A percentile compares a stretch with the other conserved stretches of the same genome.
Evolutionary conservation across 139 green algal genomes (phyloP).

Genomic region (Volvox africanus): DNA sequence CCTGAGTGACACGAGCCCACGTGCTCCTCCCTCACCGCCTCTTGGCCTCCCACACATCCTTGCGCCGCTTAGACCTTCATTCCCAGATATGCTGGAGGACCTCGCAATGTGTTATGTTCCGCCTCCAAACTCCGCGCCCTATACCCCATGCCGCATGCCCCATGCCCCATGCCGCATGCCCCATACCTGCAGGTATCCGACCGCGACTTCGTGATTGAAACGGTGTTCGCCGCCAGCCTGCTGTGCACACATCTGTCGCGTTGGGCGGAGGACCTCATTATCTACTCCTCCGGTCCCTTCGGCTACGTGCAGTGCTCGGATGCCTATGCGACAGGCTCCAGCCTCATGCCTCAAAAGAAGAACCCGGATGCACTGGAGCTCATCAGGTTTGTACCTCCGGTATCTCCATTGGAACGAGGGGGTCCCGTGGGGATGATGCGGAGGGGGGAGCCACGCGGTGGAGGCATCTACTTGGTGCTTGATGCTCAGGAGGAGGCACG

Average conservation of each 20-base stretch:
- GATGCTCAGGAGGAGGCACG: no score
- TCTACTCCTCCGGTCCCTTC: constrained; percentile 92
- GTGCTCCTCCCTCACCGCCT: no score
- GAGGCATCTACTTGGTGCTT: no score
- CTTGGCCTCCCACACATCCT: no score
- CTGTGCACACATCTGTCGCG: constrained; percentile 89
- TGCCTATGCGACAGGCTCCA: constrained; percentile 95
- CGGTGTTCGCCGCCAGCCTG: constrained; percentile 86
- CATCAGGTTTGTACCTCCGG: constrained; percentile 76
- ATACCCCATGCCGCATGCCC: no score
- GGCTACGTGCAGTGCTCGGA: constrained; percentile 94
- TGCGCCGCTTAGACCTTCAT: no score
- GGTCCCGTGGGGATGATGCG: neutral
- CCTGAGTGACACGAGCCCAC: no score
- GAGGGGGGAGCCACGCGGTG: neutral
- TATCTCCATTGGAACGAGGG: neutral
- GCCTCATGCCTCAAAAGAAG: constrained; percentile 99
- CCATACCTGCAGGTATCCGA: constrained; percentile 71
- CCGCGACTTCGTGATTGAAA: constrained; percentile 96
- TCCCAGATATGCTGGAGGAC: no score
- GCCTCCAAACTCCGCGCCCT: no score
- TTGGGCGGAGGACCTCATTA: constrained; percentile 97
- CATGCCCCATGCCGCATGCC: no score
- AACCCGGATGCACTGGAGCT: constrained; percentile 99
- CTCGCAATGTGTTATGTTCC: no score